Base-by-base conservation (phyloP, 768 basidiomycete species). In the Hirschioporus abietinus region DNA sequence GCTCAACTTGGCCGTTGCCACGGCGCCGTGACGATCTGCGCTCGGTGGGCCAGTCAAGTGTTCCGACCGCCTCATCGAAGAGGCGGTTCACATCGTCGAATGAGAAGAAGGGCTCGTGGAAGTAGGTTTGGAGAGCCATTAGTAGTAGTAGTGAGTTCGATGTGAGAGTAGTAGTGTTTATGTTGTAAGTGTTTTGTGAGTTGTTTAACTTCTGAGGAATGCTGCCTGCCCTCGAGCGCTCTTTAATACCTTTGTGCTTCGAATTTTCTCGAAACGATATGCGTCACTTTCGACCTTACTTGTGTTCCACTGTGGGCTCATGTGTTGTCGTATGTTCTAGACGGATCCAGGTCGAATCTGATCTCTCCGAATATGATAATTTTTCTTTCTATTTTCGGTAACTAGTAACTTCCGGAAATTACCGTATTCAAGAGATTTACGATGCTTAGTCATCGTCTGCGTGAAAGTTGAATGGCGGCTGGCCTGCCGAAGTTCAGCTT, bases 81-180 rank as follows among this genome's bases (percentile, higher is more conserved):
- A 83, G 71, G 66, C 76, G 79, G 35, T 84, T 81, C 42, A 82
- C 78, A 61, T 81, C 78, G 64, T 78, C 71, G 70, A 74, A 63
- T 36, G 75, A 72, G 69, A 71, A 74, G 73, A 80, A 79, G 8
- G 81, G 80, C 68, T 82, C 78, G 72, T 80, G 78, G 70, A 76
- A 74, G 75, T 76, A 76, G 12, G 42, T 52, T 20, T 52, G 42
- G 15, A 52, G 42, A 52, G 42, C 42, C 42, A 52, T 52, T 15
- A 20, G 12, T 65, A 75, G n/a, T n/a, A n/a, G 73, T 68, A 76
- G 72, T 57, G 73, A 76, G 76, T 76, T 74, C 60, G 9, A 62
- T 35, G 66, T 1, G 24, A 7, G 65, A 52, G 42, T 52, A 52
- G 42, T 52, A 15, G n/a, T n/a, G n/a, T n/a, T 12, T 52, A 12